Conservation (phyloP, 179 eudicot species). For the Gypsophila paniculata region DNA sequence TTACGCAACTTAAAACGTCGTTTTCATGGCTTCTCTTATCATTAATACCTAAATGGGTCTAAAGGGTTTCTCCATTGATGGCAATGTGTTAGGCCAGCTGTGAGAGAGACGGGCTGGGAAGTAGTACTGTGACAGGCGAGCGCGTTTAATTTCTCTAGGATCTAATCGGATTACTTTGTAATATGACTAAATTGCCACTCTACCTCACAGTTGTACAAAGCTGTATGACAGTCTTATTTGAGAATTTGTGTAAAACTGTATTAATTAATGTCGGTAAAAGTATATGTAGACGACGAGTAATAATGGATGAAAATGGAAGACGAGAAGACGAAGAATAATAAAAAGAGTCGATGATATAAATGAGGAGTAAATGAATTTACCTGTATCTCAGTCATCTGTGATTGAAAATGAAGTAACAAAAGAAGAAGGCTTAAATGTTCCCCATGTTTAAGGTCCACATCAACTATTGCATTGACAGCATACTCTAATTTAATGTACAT, state of each 20-base stretch:
- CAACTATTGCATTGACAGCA: constrained; percentile 15
- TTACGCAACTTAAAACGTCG: background rate
- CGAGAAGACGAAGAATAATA: background rate
- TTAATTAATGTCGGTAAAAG: too few species aligned
- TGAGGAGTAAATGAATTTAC: constrained; percentile 22
- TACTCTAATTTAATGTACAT: constrained; percentile 16
- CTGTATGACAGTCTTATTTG: too few species aligned
- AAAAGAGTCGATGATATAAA: constrained; percentile 7
- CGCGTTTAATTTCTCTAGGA: too few species aligned
- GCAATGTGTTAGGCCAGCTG: constrained; percentile 27
- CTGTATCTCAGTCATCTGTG: constrained; percentile 24
- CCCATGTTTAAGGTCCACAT: constrained; percentile 32
- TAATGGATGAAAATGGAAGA: constrained; percentile 10
- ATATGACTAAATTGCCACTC: too few species aligned
- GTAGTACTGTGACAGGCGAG: constrained; percentile 29
- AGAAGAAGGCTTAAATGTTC: constrained; percentile 27
- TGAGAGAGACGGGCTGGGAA: constrained; percentile 13
- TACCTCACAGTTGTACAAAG: too few species aligned
- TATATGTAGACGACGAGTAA: too few species aligned
- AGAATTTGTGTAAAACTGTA: too few species aligned
- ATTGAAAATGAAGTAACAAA: constrained; percentile 15
- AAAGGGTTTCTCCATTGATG: too few species aligned
- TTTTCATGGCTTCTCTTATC: background rate
- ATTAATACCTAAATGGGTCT: too few species aligned
- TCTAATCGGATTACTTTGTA: too few species aligned